Conservation (phyloP, 2,329 filamentous ascomycete species). For the Aureobasidium sp. region DNA sequence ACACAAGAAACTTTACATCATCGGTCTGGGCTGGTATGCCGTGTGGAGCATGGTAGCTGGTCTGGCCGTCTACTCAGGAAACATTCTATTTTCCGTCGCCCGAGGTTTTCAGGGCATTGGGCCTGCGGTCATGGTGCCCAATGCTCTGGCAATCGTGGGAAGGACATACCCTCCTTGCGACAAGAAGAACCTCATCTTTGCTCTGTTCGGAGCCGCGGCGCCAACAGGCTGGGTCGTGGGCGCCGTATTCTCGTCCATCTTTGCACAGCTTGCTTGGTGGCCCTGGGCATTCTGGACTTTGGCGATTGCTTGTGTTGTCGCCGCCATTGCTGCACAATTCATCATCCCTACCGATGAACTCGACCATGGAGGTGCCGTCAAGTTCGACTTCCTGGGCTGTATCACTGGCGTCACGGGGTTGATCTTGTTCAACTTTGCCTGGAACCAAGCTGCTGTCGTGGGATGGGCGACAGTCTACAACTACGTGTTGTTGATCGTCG, state of each 20-base stretch:
- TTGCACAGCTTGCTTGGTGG: slow-evolving; percentile 23
- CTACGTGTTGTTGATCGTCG: slow-evolving; percentile 49
- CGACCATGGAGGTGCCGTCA: neutral
- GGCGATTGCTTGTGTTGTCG: slow-evolving; percentile 32
- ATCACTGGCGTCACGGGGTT: slow-evolving; percentile 48
- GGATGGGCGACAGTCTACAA: slow-evolving; percentile 51
- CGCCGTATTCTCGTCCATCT: slow-evolving; percentile 28
- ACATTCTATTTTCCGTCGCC: slow-evolving; percentile 32
- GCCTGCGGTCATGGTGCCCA: slow-evolving; percentile 18
- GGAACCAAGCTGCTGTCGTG: slow-evolving; percentile 52
- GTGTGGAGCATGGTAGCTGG: slow-evolving; percentile 30
- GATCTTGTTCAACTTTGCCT: slow-evolving; percentile 60
- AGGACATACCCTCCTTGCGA: slow-evolving; percentile 20
- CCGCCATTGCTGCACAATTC: slow-evolving; percentile 32
- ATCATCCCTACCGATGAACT: slow-evolving; percentile 26
- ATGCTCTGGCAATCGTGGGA: slow-evolving; percentile 33
- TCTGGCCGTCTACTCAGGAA: slow-evolving; percentile 33
- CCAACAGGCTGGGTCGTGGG: slow-evolving; percentile 32
- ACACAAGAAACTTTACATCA: slow-evolving; percentile 35
- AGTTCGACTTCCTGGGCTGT: slow-evolving; percentile 38
- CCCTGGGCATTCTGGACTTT: slow-evolving; percentile 39
- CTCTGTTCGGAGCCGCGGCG: slow-evolving; percentile 31
- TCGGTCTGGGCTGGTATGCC: slow-evolving; percentile 35
- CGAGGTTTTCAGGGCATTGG: slow-evolving; percentile 17
- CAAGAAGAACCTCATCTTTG: slow-evolving; percentile 30